phyloP scores from a whole-genome alignment of 2,329 filamentous ascomycete species.

The Fusarium azukiicola region DNA sequence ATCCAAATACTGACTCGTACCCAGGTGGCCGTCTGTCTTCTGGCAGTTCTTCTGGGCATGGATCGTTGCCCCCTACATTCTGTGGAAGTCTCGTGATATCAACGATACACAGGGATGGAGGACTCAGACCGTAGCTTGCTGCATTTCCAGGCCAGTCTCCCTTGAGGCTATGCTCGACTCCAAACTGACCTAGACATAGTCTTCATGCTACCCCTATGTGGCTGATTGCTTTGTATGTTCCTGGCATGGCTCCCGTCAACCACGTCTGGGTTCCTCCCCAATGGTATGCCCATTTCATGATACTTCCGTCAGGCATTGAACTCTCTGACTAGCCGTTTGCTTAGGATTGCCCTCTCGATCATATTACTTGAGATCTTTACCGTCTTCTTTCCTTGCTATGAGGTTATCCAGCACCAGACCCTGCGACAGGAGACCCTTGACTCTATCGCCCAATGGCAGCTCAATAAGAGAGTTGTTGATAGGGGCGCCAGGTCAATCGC shows the following conservation, averaged over 20 bases:
- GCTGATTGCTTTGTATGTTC: slow-evolving; percentile 78
- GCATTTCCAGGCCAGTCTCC: slow-evolving; percentile 66
- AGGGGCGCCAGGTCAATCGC: slow-evolving; percentile 58
- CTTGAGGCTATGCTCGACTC: background rate
- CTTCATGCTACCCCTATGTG: slow-evolving; percentile 84
- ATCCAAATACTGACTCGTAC: background rate
- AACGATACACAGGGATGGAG: slow-evolving; percentile 84
- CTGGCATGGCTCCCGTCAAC: slow-evolving; percentile 74
- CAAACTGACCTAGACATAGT: slow-evolving; percentile 58
- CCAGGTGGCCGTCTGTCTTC: slow-evolving; percentile 79
- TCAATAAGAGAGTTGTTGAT: slow-evolving; percentile 60
- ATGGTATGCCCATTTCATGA: slow-evolving; percentile 70
- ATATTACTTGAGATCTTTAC: slow-evolving; percentile 82
- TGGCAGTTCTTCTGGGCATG: slow-evolving; percentile 84
- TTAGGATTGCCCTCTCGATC: slow-evolving; percentile 79
- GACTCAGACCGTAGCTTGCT: slow-evolving; percentile 78
- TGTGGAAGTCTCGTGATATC: slow-evolving; percentile 81
- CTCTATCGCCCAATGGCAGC: slow-evolving; percentile 71
- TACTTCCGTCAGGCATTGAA: background rate
- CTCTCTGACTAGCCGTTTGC: background rate
- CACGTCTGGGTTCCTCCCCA: slow-evolving; percentile 78
- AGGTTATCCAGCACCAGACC: slow-evolving; percentile 70
- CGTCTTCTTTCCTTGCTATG: slow-evolving; percentile 81
- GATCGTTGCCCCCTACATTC: slow-evolving; percentile 80
- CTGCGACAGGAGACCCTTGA: slow-evolving; percentile 71